Base-by-base conservation (phyloP, 257 asterid genomes). In the Solanum ahanhuiri region DNA sequence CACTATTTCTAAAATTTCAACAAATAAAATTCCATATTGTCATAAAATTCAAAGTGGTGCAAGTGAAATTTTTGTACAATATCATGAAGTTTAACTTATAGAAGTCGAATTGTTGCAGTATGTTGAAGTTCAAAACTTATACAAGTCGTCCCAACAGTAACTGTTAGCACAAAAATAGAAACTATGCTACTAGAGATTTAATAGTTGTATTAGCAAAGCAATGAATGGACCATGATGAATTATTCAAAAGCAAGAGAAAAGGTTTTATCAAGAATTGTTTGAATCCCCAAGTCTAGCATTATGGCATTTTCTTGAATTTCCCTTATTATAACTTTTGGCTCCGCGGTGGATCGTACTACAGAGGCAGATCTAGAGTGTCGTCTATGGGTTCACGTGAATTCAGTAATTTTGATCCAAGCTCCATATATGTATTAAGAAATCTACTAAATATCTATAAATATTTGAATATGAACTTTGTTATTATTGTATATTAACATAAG, bases 271-370 rank as follows among this genome's bases (percentile, higher is more conserved):
- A 43, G 51, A 43, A 43, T 43, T 43, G 51, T 43, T 72, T 23
- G 20, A 73, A 72, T 10, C 5, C 4, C 39, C 39, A 10, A 20
- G 10, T 35, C 54, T 45, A 12, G 17, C 10, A 10, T 5, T 73
- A 58, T 37, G 43, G 23, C 4, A 14, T 6, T 39, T 6, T 39
- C 20, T 39, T 23, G 9, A n/a, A 3, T n/a, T n/a, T n/a, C 12
- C 22, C 82, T 23, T n/a, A 6, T 39, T 6, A n/a, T 1, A 75
- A 39, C 31, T n/a, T 75, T 12, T 39, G 33, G 12, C 34, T 37
- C 7, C 0, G 0, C 0, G 0, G 3, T 11, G 31, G 17, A 73
- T 72, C 51, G 30, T 0, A 3, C 10, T 2, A 17, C 5, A 70
- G 39, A 69, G 12, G 39, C 11, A 1, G 12, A 30, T 69, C 12